These are phyloP conservation scores for Lentinula boryana DNA, from an alignment of 768 basidiomycete genomes.

Conservation along the genomic window DNA sequence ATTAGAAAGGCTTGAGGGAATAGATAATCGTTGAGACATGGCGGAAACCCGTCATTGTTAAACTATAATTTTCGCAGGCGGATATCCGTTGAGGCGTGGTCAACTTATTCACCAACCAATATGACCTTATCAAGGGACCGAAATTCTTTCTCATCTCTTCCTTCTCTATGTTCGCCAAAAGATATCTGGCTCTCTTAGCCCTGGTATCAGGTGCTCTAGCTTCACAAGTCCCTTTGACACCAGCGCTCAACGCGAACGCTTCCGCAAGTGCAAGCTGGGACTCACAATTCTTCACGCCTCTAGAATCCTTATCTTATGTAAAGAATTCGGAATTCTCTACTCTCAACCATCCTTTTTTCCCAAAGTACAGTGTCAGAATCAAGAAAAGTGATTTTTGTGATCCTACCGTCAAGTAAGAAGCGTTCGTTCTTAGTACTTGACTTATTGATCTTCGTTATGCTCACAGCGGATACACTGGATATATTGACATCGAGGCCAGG, in stretches of 20 bases:
- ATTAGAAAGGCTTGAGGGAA: too few relatives aligned
- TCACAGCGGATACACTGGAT: constrained; percentile 54
- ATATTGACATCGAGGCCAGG: constrained; percentile 57
- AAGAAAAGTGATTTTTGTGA: constrained; percentile 62
- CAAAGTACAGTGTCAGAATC: constrained; percentile 47
- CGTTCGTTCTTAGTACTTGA: neutral
- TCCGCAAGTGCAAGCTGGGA: neutral
- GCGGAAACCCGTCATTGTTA: neutral
- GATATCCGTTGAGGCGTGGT: neutral
- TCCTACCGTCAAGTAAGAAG: constrained; percentile 49
- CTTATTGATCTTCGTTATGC: neutral
- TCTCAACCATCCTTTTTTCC: constrained; percentile 44
- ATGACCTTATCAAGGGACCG: neutral
- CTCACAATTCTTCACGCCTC: constrained; percentile 7
- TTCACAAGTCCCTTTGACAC: neutral
- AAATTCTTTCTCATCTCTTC: neutral
- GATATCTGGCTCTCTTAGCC: neutral
- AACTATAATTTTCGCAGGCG: neutral
- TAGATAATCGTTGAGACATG: neutral
- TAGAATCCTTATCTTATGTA: constrained; percentile 8
- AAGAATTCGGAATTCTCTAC: constrained; percentile 24
- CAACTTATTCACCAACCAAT: neutral
- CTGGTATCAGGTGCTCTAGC: neutral
- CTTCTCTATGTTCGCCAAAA: neutral
- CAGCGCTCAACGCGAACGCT: neutral